A percentile compares a stretch with the other conserved stretches of the same genome.
Conservation (phyloP, 1,284 basidiomycete species). For the Puccinia coronata region DNA sequence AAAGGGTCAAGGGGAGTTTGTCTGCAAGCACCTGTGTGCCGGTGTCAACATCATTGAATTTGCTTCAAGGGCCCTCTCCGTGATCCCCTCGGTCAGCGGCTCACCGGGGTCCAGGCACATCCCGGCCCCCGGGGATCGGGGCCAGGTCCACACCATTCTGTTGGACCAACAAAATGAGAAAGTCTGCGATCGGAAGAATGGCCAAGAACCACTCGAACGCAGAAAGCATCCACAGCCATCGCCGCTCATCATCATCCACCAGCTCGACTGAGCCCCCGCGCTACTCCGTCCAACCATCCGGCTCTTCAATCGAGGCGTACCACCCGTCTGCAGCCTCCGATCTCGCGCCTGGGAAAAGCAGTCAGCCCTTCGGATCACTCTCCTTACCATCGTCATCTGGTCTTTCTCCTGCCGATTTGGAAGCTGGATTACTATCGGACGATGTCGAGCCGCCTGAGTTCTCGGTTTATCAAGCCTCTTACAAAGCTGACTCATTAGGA, state of each 20-base stretch:
- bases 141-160: no score
- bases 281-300: background rate
- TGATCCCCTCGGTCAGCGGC: no score
- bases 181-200: no score
- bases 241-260: background rate
- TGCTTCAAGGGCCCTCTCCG: no score
- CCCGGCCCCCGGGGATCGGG: no score
- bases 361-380: background rate
- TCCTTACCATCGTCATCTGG: background rate
- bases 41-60: no score
- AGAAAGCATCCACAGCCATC: background rate
- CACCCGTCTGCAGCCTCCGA: background rate
- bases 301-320: background rate
- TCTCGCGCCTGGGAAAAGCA: background rate
- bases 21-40: no score
- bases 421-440: background rate
- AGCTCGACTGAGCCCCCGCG: background rate
- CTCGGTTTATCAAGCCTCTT: constrained; percentile 41
- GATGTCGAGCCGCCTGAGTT: constrained; percentile 27
- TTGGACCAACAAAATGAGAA: no score
- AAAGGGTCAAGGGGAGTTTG: no score
- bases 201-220: background rate
- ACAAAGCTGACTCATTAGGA: constrained; percentile 16
- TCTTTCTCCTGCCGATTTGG: background rate
- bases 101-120: no score